Evolutionary conservation across 805 yeast genomes (phyloP).

Genomic region (Saccharomycopsis javanensis): DNA sequence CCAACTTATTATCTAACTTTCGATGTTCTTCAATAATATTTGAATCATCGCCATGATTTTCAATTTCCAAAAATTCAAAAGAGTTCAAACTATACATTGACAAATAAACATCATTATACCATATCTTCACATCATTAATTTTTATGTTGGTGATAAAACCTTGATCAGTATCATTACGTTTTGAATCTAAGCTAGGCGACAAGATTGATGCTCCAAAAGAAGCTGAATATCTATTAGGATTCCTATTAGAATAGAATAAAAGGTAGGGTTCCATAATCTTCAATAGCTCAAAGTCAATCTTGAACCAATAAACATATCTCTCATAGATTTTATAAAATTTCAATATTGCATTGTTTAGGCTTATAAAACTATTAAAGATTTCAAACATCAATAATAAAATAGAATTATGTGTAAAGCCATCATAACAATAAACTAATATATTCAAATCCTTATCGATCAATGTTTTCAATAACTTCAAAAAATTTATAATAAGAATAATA

Average conservation of each 20-base stretch:
- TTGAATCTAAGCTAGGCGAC: background rate
- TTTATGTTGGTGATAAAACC: constrained; percentile 6
- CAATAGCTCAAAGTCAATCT: constrained; percentile 60
- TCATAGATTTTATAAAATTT: constrained; percentile 54
- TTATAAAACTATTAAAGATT: constrained; percentile 51
- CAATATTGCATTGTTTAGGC: constrained; percentile 55
- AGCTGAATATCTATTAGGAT: constrained; percentile 4
- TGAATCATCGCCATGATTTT: background rate
- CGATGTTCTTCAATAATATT: constrained; percentile 1
- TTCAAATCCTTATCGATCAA: constrained; percentile 27
- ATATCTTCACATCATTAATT: constrained; percentile 4
- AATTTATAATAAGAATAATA: constrained; percentile 52
- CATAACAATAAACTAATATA: constrained; percentile 65
- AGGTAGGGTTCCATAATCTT: constrained; percentile 56
- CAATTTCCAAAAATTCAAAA: constrained; percentile 12
- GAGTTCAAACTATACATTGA: constrained; percentile 9
- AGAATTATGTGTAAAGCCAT: constrained; percentile 89
- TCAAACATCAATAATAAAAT: constrained; percentile 59
- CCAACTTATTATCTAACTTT: constrained; percentile 27
- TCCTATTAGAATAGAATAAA: constrained; percentile 50
- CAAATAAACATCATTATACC: constrained; percentile 15
- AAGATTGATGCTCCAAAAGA: background rate
- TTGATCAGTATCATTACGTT: background rate
- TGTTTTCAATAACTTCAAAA: constrained; percentile 59
- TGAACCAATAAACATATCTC: constrained; percentile 80